phyloP scores from a whole-genome alignment of 2,329 filamentous ascomycete species.

The Dissoconium aciculare region DNA sequence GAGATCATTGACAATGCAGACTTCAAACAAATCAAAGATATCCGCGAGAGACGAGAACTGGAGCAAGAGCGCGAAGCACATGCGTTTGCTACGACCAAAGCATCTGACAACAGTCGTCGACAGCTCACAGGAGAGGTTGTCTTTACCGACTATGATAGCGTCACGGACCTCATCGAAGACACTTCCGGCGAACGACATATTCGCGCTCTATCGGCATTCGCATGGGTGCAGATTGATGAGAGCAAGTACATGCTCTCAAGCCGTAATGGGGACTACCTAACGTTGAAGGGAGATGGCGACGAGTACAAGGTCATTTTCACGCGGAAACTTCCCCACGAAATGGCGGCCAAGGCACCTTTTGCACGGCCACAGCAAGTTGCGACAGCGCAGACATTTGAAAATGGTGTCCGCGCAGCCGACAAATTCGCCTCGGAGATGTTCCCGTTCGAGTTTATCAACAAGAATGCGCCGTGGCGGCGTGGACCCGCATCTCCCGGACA shows the following conservation, averaged over 20 bases:
- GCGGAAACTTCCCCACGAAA: constrained; percentile 23
- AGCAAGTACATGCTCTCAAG: constrained; percentile 57
- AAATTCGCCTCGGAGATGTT: constrained; percentile 33
- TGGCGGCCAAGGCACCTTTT: constrained; percentile 40
- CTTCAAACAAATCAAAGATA: constrained; percentile 43
- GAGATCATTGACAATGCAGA: constrained; percentile 57
- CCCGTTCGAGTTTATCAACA: constrained; percentile 46
- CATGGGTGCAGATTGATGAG: constrained; percentile 69
- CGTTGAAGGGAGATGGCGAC: constrained; percentile 31
- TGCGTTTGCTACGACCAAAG: constrained; percentile 4
- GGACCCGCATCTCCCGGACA: constrained; percentile 46
- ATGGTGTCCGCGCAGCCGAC: constrained; percentile 73
- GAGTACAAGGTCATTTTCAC: constrained; percentile 29
- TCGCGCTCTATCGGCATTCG: constrained; percentile 53
- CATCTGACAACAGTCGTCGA: neutral
- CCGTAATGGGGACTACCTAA: constrained; percentile 43
- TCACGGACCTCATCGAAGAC: constrained; percentile 82
- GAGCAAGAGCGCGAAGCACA: constrained; percentile 28
- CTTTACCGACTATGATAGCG: constrained; percentile 81
- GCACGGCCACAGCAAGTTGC: constrained; percentile 56
- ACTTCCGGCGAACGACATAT: constrained; percentile 66
- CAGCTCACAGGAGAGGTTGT: constrained; percentile 39
- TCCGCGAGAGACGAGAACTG: constrained; percentile 34
- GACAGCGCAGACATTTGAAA: constrained; percentile 48
- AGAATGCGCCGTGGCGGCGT: constrained; percentile 54